Conservation (phyloP, 2,329 filamentous ascomycete species). For the Ophiostoma populinum region DNA sequence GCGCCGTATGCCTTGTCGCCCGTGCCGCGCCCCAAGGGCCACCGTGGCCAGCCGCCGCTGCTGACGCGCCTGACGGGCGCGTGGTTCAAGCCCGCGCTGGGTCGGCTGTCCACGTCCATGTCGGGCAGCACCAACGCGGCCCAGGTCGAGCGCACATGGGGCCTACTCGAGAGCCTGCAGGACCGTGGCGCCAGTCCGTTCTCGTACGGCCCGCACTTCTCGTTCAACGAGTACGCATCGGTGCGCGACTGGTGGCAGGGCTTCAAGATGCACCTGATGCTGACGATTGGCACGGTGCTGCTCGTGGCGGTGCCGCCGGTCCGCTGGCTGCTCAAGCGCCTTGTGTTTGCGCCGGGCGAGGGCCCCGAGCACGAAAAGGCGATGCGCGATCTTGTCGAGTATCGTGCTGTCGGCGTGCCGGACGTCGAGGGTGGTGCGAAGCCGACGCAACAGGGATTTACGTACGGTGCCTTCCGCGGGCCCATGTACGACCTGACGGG, state of each 20-base stretch:
- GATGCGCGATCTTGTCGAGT: constrained; percentile 43
- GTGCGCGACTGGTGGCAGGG: constrained; percentile 32
- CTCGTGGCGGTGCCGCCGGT: constrained; percentile 27
- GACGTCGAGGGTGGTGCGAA: constrained; percentile 23
- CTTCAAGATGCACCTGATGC: constrained; percentile 29
- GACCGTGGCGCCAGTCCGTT: constrained; percentile 31
- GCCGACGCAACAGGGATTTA: constrained; percentile 31
- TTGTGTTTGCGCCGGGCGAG: constrained; percentile 35
- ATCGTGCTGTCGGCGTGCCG: constrained; percentile 44
- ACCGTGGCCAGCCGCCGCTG: constrained; percentile 19
- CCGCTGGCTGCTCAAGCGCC: constrained; percentile 25
- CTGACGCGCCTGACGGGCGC: constrained; percentile 32
- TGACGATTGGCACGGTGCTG: constrained; percentile 28
- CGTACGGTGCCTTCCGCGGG: constrained; percentile 37
- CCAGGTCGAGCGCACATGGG: constrained; percentile 45
- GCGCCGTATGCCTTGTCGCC: constrained; percentile 41
- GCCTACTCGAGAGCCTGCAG: constrained; percentile 31
- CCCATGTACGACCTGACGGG: constrained; percentile 53
- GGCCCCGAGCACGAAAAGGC: constrained; percentile 34
- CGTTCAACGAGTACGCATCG: constrained; percentile 36
- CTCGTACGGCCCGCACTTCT: constrained; percentile 45
- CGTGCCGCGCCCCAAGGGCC: constrained; percentile 24
- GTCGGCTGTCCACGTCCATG: constrained; percentile 36
- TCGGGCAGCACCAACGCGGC: constrained; percentile 32
- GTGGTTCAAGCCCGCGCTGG: constrained; percentile 30